phyloP scores from a whole-genome alignment of 129 eudicot genomes.

The Flaveria ramosissima region DNA sequence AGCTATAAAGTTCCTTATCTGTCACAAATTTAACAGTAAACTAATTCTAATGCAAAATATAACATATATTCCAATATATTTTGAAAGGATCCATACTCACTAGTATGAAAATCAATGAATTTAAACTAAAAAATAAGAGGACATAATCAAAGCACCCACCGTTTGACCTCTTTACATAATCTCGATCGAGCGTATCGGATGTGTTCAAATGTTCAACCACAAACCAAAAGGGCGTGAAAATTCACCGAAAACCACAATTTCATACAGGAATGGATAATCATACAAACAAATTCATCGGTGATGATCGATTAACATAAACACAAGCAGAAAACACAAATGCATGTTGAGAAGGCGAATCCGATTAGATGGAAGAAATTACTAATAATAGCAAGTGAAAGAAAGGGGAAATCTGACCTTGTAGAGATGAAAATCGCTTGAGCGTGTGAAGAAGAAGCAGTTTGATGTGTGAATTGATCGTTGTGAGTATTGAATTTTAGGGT shows the following conservation, averaged over 20 bases:
- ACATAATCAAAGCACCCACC: background rate
- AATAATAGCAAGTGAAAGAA: constrained; percentile 28
- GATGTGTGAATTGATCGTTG: constrained; percentile 7
- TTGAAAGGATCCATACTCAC: constrained; percentile 12
- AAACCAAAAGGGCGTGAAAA: constrained; percentile 22
- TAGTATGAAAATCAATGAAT: background rate
- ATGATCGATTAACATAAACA: constrained; percentile 2
- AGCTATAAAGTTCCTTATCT: background rate
- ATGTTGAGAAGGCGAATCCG: constrained; percentile 18
- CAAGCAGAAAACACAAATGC: constrained; percentile 29
- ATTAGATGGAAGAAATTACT: constrained; percentile 21
- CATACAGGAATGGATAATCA: constrained; percentile 13
- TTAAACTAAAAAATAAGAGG: background rate
- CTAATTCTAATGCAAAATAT: too few species aligned
- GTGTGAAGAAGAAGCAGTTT: background rate
- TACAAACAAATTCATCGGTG: background rate
- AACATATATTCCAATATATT: background rate
- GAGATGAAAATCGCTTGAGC: constrained; percentile 9
- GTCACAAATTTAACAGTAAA: too few species aligned
- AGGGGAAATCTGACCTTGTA: constrained; percentile 25
- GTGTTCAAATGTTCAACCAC: background rate
- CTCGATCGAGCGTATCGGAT: too few species aligned
- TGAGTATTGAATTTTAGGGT: constrained; percentile 12
- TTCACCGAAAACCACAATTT: constrained; percentile 7
- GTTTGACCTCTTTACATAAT: background rate